Evolutionary conservation across 2,329 filamentous ascomycete genomes (phyloP).

Genomic region (Arthroderma uncinatum): DNA sequence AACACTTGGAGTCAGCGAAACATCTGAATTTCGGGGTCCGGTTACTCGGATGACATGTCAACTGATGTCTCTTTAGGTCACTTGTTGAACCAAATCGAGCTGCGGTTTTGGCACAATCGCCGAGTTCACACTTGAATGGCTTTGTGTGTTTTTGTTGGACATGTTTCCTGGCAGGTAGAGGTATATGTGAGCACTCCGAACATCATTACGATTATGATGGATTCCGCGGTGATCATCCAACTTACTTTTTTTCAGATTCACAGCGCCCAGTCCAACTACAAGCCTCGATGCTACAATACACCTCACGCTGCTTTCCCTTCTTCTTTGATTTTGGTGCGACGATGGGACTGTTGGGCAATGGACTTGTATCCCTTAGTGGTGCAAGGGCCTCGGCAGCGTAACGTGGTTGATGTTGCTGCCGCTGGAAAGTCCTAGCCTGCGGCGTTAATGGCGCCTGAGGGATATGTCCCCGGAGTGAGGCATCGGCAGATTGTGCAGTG

Average conservation of each 20-base stretch:
- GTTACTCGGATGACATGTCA: constrained; percentile 24
- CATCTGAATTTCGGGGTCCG: constrained; percentile 50
- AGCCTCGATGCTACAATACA: background rate
- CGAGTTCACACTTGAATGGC: background rate
- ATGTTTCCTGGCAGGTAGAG: constrained; percentile 54
- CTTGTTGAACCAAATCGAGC: constrained; percentile 66
- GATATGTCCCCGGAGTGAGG: background rate
- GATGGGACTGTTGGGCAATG: too few species aligned
- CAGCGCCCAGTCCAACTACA: background rate
- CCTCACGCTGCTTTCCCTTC: background rate
- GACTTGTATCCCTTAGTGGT: background rate
- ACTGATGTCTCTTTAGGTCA: constrained; percentile 62
- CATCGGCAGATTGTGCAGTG: background rate
- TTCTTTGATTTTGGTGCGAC: background rate
- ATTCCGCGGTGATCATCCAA: background rate
- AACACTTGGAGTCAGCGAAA: constrained; percentile 41
- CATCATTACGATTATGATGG: too few species aligned
- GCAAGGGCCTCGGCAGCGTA: background rate
- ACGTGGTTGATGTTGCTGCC: background rate
- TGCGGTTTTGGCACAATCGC: background rate
- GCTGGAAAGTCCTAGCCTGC: background rate
- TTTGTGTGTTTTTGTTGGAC: constrained; percentile 24
- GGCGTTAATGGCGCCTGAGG: background rate
- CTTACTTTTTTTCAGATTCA: background rate
- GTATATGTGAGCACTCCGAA: background rate